Evolutionary conservation across 2,329 filamentous ascomycete genomes (phyloP).

Genomic region (Didymella pomorum): DNA sequence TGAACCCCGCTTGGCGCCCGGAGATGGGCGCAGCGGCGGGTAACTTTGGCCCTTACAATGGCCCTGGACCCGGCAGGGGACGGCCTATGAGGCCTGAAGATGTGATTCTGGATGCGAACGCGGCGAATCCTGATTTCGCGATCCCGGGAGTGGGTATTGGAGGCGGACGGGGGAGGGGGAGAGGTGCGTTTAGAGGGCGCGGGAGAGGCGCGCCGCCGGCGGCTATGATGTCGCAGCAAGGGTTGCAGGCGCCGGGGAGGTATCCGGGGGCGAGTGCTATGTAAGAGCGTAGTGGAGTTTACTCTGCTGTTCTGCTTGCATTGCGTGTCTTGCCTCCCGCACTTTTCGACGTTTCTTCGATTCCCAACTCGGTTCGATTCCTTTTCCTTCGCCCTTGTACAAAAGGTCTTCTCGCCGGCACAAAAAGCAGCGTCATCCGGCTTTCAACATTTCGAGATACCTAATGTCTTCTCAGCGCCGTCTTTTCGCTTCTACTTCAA

Average conservation of each 20-base stretch:
- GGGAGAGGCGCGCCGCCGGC: conserved; percentile 43
- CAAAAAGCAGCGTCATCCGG: background rate
- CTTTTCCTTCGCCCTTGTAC: conserved; percentile 9
- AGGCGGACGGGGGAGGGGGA: conserved; percentile 40
- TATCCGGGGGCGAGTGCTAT: conserved; percentile 46
- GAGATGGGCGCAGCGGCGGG: conserved; percentile 53
- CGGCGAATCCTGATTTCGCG: conserved; percentile 84
- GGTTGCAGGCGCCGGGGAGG: conserved; percentile 42
- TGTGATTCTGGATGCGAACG: conserved; percentile 68
- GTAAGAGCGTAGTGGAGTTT: conserved; percentile 22
- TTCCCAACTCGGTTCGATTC: background rate
- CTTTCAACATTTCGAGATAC: conserved; percentile 18
- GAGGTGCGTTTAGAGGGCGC: conserved; percentile 35
- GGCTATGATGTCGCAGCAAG: conserved; percentile 37
- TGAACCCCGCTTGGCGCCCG: conserved; percentile 85
- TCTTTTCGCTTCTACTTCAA: conserved; percentile 1
- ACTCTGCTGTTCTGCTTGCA: no score
- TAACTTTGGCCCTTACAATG: conserved; percentile 49
- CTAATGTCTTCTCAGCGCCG: conserved; percentile 19
- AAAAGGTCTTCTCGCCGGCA: conserved; percentile 10
- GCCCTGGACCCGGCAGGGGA: conserved; percentile 42
- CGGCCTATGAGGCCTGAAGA: conserved; percentile 66
- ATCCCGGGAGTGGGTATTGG: conserved; percentile 61
- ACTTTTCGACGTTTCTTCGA: background rate
- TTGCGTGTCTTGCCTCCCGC: no score